These are phyloP conservation scores for Verticillium alfalfae DNA, from an alignment of 2,329 filamentous ascomycete genomes.

Conservation along the genomic window DNA sequence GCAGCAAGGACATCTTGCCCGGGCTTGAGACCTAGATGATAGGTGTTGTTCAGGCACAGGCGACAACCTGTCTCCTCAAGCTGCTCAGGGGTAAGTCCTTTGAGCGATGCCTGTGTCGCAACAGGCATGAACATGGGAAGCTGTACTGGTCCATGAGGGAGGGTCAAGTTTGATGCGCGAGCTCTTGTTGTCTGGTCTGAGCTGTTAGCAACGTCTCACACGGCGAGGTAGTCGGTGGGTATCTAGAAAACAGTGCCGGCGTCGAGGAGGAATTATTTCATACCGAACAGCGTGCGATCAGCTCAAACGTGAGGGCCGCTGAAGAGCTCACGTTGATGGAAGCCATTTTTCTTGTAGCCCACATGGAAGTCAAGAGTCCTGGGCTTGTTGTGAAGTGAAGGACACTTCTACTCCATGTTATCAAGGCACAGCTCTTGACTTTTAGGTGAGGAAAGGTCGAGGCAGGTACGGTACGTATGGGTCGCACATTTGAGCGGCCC, in stretches of 20 bases:
- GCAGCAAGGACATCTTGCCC: slow-evolving; percentile 84
- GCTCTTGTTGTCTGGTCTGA: slow-evolving; percentile 77
- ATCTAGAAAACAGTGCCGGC: not conserved
- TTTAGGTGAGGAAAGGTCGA: not conserved
- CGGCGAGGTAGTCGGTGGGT: not conserved
- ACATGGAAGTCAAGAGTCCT: slow-evolving; percentile 3
- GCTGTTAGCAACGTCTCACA: not conserved
- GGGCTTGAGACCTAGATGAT: slow-evolving; percentile 91
- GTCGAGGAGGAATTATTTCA: slow-evolving; percentile 21
- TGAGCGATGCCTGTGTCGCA: slow-evolving; percentile 91
- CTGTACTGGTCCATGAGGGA: slow-evolving; percentile 87
- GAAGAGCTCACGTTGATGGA: slow-evolving; percentile 45
- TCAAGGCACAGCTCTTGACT: not conserved
- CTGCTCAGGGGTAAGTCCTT: slow-evolving; percentile 89
- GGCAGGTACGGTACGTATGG: not conserved
- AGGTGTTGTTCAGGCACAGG: slow-evolving; percentile 95
- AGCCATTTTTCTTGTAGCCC: slow-evolving; percentile 36
- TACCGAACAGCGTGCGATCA: slow-evolving; percentile 76
- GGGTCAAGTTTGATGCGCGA: slow-evolving; percentile 76
- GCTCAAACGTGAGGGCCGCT: slow-evolving; percentile 71
- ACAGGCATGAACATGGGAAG: slow-evolving; percentile 98
- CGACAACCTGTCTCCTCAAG: slow-evolving; percentile 84
- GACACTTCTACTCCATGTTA: no score
- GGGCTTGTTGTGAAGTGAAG: no score
- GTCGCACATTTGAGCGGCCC: not conserved